Base-by-base conservation (phyloP, 768 basidiomycete genomes). In the Pleurotus salmoneostramineus region DNA sequence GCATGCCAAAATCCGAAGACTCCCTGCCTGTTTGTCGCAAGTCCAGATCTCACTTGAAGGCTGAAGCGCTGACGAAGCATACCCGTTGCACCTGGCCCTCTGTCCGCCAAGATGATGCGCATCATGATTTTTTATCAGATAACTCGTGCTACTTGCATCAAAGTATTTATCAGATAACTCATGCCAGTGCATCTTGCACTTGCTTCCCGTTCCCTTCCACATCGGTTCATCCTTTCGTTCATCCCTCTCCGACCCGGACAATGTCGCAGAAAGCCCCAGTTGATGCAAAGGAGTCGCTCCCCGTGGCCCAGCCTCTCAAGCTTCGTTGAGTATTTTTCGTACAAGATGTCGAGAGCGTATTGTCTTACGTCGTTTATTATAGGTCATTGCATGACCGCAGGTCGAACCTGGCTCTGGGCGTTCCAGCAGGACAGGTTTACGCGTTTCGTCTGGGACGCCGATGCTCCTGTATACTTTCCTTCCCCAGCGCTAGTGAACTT, bases 351-450 rank as follows among this genome's bases (percentile, higher is more conserved):
- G 10, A 15, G 44, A n/a, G 15, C 44, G 6, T 6, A 45, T 45
- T n/a, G 8, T 10, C 40, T 8, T 8, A n/a, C n/a, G 40, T n/a
- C n/a, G 40, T 42, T 10, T 42, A 42, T 17, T 43, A 14, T 54
- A 54, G 52, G 37, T 17, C 52, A 42, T 17, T 36, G 17, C 14
- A 54, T 54, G 52, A 54, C 52, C 6, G 52, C 52, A n/a, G 52
- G 52, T 11, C 52, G 52, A 40, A 54, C 52, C n/a, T 54, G 52
- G 52, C 21, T 54, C 21, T 14, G 43, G 21, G 52, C 52, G 11
- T 54, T 54, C 52, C 12, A 31, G 32, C 21, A 54, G 11, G 52
- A 54, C 31, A 10, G n/a, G 4, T 40, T 42, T 21, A 42, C 52
- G 21, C 52, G 52, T 21, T 54, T 17, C 31, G 52, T n/a, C 5